phyloP scores from a whole-genome alignment of 805 yeast genomes.

The Schizosaccharomyces lindneri region DNA sequence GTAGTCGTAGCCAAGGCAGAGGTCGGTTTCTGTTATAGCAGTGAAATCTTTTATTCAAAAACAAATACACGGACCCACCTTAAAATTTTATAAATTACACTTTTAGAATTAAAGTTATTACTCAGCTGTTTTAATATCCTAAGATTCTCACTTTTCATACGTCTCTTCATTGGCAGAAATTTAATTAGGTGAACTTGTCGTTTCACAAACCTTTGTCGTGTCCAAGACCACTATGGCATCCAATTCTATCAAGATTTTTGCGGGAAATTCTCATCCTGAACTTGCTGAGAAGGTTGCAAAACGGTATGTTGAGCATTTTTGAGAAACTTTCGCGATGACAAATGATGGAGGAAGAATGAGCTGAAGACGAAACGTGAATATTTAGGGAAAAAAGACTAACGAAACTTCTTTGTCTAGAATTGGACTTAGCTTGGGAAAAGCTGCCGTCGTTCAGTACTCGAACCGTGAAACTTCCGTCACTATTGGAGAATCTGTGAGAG shows the following conservation, averaged over 20 bases:
- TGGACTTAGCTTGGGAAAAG: constrained; percentile 42
- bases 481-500: constrained; percentile 70
- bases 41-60: background rate
- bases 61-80: background rate
- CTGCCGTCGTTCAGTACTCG: constrained; percentile 63
- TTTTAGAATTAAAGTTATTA: background rate
- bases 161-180: background rate
- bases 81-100: background rate
- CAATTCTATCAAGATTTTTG: constrained; percentile 31
- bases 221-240: constrained; percentile 12
- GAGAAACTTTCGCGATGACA: background rate
- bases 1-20: too few relatives aligned
- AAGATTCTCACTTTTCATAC: background rate
- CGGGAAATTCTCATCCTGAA: constrained; percentile 35
- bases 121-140: too few relatives aligned
- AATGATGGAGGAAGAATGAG: background rate
- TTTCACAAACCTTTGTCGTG: background rate
- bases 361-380: background rate
- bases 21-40: background rate
- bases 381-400: background rate
- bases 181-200: background rate
- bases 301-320: constrained; percentile 11
- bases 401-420: constrained; percentile 16
- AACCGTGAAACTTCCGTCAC: constrained; percentile 76
- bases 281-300: constrained; percentile 49